Conservation (phyloP, 345 rosid genomes). For the Moricandia arvensis region DNA sequence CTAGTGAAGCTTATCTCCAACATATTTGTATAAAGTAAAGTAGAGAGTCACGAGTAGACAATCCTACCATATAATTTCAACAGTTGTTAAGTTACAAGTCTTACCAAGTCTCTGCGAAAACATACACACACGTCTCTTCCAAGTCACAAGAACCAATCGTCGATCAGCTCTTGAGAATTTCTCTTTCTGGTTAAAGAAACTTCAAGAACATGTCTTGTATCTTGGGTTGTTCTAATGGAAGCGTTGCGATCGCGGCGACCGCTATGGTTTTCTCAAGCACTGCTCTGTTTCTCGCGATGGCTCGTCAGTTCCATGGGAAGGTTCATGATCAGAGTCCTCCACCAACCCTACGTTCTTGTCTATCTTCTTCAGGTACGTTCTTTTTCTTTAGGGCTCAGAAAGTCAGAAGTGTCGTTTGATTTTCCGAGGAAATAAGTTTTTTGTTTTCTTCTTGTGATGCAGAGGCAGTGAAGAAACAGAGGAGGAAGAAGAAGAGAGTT, state of each 20-base stretch:
- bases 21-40: conserved; percentile 19
- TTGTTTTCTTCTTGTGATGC: conserved; percentile 16
- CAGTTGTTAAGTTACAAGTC: conserved; percentile 26
- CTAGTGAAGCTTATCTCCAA: too few species aligned
- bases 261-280: conserved; percentile 86
- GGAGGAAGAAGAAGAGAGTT: conserved; percentile 54
- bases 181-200: neutral
- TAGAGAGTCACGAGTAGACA: conserved; percentile 17
- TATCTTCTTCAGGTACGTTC: conserved; percentile 51
- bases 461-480: conserved; percentile 32
- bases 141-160: conserved; percentile 19
- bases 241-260: conserved; percentile 66
- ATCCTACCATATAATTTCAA: conserved; percentile 17
- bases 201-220: conserved; percentile 27
- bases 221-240: conserved; percentile 44
- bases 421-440: conserved; percentile 30
- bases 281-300: conserved; percentile 58
- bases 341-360: conserved; percentile 51
- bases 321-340: conserved; percentile 10
- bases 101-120: conserved; percentile 18
- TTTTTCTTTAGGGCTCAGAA: neutral
- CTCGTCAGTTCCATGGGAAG: conserved; percentile 44
- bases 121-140: conserved; percentile 25
- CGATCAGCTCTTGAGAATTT: conserved; percentile 10
- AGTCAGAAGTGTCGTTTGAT: neutral